These are phyloP conservation scores for Thielaviopsis punctulata DNA, from an alignment of 2,329 filamentous ascomycete genomes.

Conservation along the genomic window DNA sequence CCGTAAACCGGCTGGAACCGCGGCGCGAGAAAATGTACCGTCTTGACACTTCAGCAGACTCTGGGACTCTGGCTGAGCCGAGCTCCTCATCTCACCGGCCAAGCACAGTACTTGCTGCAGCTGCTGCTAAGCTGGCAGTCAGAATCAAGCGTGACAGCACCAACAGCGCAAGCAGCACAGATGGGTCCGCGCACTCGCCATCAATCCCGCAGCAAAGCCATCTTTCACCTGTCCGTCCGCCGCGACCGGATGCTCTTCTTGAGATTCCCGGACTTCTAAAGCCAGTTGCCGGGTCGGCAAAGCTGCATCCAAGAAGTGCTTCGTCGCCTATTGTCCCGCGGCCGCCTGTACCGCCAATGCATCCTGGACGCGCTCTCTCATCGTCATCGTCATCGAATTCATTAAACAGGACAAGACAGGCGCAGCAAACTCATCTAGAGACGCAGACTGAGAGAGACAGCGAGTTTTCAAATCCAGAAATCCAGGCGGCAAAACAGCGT, in stretches of 20 bases:
- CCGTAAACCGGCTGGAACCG: slow-evolving; percentile 3
- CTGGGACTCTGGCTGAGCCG: background rate
- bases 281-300: background rate
- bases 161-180: background rate
- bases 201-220: background rate
- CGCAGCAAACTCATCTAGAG: too few species aligned
- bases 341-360: slow-evolving; percentile 9
- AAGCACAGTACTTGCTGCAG: background rate
- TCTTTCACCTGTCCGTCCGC: background rate
- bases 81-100: background rate
- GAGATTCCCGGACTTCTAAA: slow-evolving; percentile 5
- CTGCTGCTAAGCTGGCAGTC: background rate
- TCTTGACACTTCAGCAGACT: background rate
- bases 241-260: slow-evolving; percentile 3
- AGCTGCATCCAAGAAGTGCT: slow-evolving; percentile 8
- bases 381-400: slow-evolving; percentile 1
- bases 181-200: background rate
- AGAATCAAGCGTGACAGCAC: background rate
- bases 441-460: background rate
- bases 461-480: too few species aligned
- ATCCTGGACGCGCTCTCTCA: slow-evolving; percentile 7
- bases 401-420: background rate
- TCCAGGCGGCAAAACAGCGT: background rate
- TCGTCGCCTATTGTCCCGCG: slow-evolving; percentile 5
- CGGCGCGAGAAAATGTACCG: slow-evolving; percentile 4